These are phyloP conservation scores for Amanita polypyramis DNA, from an alignment of 768 basidiomycete genomes.

Conservation along the genomic window DNA sequence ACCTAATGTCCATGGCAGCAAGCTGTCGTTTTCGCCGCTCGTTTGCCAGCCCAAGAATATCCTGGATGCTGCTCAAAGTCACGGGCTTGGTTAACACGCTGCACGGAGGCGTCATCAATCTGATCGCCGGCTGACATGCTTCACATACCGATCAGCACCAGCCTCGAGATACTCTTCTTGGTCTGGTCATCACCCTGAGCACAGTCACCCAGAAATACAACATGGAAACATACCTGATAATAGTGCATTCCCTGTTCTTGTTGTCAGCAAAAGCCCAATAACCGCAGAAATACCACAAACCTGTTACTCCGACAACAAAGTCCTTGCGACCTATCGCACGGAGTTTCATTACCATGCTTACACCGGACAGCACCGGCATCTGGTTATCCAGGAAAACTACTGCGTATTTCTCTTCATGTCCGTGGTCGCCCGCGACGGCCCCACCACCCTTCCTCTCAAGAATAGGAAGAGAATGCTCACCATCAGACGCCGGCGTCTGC, in stretches of 20 bases:
- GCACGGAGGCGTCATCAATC: conserved; percentile 8
- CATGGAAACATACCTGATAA: conserved; percentile 30
- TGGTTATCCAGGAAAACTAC: conserved; percentile 60
- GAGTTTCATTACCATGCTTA: conserved; percentile 55
- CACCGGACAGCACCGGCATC: conserved; percentile 74
- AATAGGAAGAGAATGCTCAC: conserved; percentile 23
- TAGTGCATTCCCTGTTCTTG: conserved; percentile 30
- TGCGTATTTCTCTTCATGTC: conserved; percentile 27
- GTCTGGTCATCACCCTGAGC: conserved; percentile 27
- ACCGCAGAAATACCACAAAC: conserved; percentile 12
- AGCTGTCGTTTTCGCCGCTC: conserved; percentile 28
- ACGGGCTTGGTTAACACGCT: conserved; percentile 80
- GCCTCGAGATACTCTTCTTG: conserved; percentile 70
- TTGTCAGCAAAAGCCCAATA: neutral
- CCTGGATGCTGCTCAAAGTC: conserved; percentile 42
- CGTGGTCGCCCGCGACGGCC: conserved; percentile 11
- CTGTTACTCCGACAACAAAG: conserved; percentile 77
- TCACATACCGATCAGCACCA: conserved; percentile 60
- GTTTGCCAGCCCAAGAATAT: conserved; percentile 34
- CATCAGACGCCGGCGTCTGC: conserved; percentile 27
- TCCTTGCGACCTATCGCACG: conserved; percentile 56
- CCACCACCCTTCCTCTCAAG: conserved; percentile 22
- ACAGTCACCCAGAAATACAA: conserved; percentile 5
- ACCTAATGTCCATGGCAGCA: neutral
- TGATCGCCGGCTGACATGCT: conserved; percentile 4